Evolutionary conservation across 768 basidiomycete genomes (phyloP), one percentile per base, ranked within the genome.

Genomic region (Termitomyces sp.): DNA sequence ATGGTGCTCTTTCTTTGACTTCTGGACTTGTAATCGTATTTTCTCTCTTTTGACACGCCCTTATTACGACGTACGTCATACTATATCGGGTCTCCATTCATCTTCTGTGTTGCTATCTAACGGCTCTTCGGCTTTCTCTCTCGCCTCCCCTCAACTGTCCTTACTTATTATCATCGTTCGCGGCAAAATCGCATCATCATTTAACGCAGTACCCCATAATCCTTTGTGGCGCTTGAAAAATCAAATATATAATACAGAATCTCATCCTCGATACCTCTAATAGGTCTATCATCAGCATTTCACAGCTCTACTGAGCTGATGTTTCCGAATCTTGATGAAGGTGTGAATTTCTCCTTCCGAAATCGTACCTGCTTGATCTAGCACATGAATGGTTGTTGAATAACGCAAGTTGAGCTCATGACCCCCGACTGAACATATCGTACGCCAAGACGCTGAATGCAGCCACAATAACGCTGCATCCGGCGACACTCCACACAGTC

Each of bases 371-470:
- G 7, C n/a, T n/a, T n/a, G n/a, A n/a, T n/a, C n/a, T n/a, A n/a
- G n/a, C n/a, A n/a, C n/a, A n/a, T n/a, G n/a, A n/a, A n/a, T n/a
- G n/a, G n/a, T n/a, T n/a, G n/a, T n/a, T n/a, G n/a, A n/a, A n/a
- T n/a, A n/a, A n/a, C n/a, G n/a, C n/a, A 4, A n/a, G 37, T 41
- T 43, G 16, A 45, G 23, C 9, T 67, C 56, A 67, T 61, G 63
- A 62, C 45, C 67, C 60, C 54, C 68, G 70, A 35, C 72, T 73
- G 56, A 80, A 72, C 81, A 89, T 85, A 62, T 92, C 91, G 58
- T 84, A 84, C 29, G 80, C 84, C 53, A 98, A 75, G 34, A 96
- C 79, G 2, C 81, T 87, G 66, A 98, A 98, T 2, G 93, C 95
- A 11, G 80, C 73, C 11, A 93, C 81, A 62, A 98, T 96, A 64